A percentile compares a stretch with the other conserved stretches of the same genome.
phyloP scores from a whole-genome alignment of 2,329 filamentous ascomycete genomes.

The Aspergillus ochraceoroseus region DNA sequence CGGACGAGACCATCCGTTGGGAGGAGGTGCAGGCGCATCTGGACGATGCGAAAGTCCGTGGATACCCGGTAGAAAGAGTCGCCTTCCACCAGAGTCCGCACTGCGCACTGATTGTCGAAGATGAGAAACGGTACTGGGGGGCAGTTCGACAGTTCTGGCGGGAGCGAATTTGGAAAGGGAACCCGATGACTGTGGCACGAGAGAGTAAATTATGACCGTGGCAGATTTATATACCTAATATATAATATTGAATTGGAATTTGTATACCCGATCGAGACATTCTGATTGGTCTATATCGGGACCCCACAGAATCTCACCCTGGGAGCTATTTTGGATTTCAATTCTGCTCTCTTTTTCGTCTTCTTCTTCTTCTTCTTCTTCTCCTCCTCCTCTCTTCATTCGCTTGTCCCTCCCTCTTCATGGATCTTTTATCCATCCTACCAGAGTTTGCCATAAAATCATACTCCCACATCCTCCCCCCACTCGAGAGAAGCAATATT shows the following conservation, averaged over 20 bases:
- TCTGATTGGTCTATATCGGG: too few relatives aligned
- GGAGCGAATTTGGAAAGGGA: slow-evolving; percentile 1
- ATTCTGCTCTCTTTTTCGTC: too few relatives aligned
- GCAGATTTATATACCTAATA: background rate
- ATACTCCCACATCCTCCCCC: slow-evolving; percentile 70
- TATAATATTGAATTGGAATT: background rate
- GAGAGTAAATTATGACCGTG: slow-evolving; percentile 7
- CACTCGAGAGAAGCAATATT: slow-evolving; percentile 71
- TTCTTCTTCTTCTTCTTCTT: background rate
- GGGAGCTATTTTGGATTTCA: too few relatives aligned
- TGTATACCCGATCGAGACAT: too few relatives aligned
- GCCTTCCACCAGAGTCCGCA: slow-evolving; percentile 11
- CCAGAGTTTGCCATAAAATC: slow-evolving; percentile 69
- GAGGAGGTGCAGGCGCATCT: slow-evolving; percentile 12
- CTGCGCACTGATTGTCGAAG: slow-evolving; percentile 16
- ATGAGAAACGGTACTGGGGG: slow-evolving; percentile 15
- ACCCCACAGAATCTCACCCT: too few relatives aligned
- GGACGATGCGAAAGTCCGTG: slow-evolving; percentile 7
- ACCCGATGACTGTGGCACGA: background rate
- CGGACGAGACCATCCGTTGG: slow-evolving; percentile 12
- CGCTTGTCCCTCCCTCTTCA: slow-evolving; percentile 21
- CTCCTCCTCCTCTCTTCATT: background rate
- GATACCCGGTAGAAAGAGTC: slow-evolving; percentile 6
- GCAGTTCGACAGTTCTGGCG: slow-evolving; percentile 10
- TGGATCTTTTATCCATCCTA: slow-evolving; percentile 75